Base-by-base conservation (phyloP, 179 eudicot genomes). In the Camellia oleifera region DNA sequence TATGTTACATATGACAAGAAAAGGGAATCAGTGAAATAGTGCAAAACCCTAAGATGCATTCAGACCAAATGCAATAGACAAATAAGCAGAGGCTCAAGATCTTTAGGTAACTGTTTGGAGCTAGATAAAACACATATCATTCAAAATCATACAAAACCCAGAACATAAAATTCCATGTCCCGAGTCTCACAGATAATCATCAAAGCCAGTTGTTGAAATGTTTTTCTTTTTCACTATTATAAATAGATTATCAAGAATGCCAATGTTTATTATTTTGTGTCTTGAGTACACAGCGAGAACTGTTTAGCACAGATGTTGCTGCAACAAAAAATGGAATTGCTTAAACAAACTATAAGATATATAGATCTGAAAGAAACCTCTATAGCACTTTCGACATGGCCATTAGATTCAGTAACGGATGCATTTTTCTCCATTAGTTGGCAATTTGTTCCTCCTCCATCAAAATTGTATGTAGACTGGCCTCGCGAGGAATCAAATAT, bases 331-430 rank as follows among this genome's bases (percentile, higher is more conserved):
- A n/a, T 52, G 48, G 40, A 32, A 32, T 32, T 32, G 42, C 48
- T 68, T 4, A 62, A 81, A 75, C 0, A 2, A 56, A 40, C 20
- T 48, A 11, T 15, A 18, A 77, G 71, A 71, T 15, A 65, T 23
- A 20, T 40, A 73, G 78, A 68, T 69, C 15, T 26, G 57, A 72
- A 66, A 53, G 56, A 74, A 32, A 90, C 92, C 91, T 90, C 91
- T 7, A 82, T 56, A n/a, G 84, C 70, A 70, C 74, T 83, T 76
- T 87, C 88, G 1, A 78, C 65, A 12, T 76, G 78, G 56, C 78
- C 74, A 69, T 79, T 86, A 17, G 83, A 75, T 57, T 86, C 88
- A 14, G 78, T 73, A 3, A 81, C 74, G 0, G 88, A 79, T 9
- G 61, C 74, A 46, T 60, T 85, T 69, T 87, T 85, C 78, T 85